Percentiles rank a stretch among this genome's conserved stretches.
phyloP scores from a whole-genome alignment of 2,329 filamentous ascomycete genomes.

The Fusarium guadeloupense region DNA sequence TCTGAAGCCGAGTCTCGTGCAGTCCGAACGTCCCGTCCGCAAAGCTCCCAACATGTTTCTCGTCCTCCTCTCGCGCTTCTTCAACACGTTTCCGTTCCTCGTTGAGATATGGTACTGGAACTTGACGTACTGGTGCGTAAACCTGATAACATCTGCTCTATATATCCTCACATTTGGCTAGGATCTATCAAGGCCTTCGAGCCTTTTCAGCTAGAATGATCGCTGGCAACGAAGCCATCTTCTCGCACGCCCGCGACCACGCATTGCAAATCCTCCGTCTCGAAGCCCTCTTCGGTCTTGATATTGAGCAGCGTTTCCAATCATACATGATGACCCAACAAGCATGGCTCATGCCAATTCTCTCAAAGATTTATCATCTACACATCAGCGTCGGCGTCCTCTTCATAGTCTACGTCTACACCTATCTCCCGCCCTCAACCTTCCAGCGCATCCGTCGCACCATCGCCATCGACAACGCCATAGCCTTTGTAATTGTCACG shows the following conservation, averaged over 20 bases:
- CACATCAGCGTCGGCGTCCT: constrained; percentile 56
- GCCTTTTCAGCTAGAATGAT: constrained; percentile 55
- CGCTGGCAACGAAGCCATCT: constrained; percentile 50
- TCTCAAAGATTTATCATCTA: constrained; percentile 56
- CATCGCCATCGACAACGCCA: constrained; percentile 57
- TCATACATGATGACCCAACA: constrained; percentile 49
- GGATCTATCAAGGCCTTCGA: constrained; percentile 56
- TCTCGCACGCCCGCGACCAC: constrained; percentile 51
- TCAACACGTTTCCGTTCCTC: constrained; percentile 46
- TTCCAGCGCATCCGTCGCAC: constrained; percentile 57
- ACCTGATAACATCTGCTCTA: too few species aligned
- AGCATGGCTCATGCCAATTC: constrained; percentile 50
- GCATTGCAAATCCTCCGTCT: constrained; percentile 52
- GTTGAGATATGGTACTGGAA: constrained; percentile 52
- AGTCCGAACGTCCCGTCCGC: constrained; percentile 15
- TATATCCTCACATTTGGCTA: constrained; percentile 9
- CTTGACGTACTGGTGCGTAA: constrained; percentile 46
- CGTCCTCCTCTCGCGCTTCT: constrained; percentile 44
- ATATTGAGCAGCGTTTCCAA: constrained; percentile 54
- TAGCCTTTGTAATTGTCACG: constrained; percentile 59
- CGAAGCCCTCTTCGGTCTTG: constrained; percentile 50
- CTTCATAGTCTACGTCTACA: constrained; percentile 60
- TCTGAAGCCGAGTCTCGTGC: constrained; percentile 32
- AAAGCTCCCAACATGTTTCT: constrained; percentile 40
- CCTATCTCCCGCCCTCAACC: constrained; percentile 51